Conservation (phyloP, 225 moss, liverwort and hornwort species). For the Climacium dendroides region DNA sequence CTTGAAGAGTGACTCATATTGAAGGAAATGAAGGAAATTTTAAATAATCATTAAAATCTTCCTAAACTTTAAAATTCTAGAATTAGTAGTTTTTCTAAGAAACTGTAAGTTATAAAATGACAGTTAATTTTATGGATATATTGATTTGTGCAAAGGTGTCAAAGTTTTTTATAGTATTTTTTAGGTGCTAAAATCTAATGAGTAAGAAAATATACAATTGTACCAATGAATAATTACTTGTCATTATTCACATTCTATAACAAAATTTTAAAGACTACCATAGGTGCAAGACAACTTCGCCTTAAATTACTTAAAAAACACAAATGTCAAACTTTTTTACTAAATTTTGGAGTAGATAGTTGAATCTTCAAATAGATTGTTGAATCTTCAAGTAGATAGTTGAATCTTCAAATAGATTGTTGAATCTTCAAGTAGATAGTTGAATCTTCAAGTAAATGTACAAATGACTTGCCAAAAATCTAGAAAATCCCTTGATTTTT, state of each 20-base stretch:
- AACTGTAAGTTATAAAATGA: not conserved
- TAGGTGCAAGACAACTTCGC: too few species aligned
- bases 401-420: too few species aligned
- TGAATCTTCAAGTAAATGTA: too few species aligned
- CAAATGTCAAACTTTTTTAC: too few species aligned
- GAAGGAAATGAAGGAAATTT: not conserved
- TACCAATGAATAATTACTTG: not conserved
- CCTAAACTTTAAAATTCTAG: not conserved
- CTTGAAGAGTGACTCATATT: too few species aligned
- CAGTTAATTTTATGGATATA: not conserved
- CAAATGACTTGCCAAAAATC: too few species aligned
- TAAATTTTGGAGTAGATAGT: too few species aligned
- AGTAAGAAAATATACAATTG: not conserved
- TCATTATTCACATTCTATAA: fast-evolving
- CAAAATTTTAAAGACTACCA: not conserved
- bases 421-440: too few species aligned
- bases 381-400: too few species aligned
- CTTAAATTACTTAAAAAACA: too few species aligned
- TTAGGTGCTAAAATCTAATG: not conserved
- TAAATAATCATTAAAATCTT: not conserved
- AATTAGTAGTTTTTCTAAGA: not conserved
- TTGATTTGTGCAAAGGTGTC: not conserved
- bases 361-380: too few species aligned
- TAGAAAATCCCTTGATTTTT: too few species aligned
- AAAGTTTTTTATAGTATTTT: not conserved